phyloP scores from a whole-genome alignment of 2,329 filamentous ascomycete species.

The Ophiobolus disseminans region DNA sequence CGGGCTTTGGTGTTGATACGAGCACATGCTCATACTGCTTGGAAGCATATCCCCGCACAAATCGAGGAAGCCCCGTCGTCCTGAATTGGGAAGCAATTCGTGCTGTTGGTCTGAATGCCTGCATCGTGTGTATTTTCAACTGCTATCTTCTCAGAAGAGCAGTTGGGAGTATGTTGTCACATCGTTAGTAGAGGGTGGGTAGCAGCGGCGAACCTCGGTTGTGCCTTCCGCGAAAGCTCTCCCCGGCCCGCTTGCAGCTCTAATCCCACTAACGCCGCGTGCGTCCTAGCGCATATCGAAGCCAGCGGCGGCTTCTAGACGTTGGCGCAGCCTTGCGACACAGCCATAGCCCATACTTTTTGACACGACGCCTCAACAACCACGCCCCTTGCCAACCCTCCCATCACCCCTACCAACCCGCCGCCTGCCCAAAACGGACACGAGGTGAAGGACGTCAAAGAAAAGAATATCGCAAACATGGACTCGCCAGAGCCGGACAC shows the following conservation, averaged over 20 bases:
- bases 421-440: background rate
- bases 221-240: constrained; percentile 11
- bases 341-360: constrained; percentile 31
- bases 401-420: constrained; percentile 1
- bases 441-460: background rate
- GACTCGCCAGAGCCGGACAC: constrained; percentile 89
- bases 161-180: too few species aligned
- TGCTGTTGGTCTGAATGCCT: constrained; percentile 64
- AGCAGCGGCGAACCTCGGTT: constrained; percentile 39
- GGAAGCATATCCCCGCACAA: constrained; percentile 60
- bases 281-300: constrained; percentile 10
- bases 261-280: constrained; percentile 1
- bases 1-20: constrained; percentile 82
- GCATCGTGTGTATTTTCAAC: constrained; percentile 44
- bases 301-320: constrained; percentile 11
- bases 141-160: constrained; percentile 3
- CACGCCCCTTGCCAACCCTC: constrained; percentile 13
- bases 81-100: constrained; percentile 67
- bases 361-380: constrained; percentile 40
- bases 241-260: constrained; percentile 1
- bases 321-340: constrained; percentile 33
- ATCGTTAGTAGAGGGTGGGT: constrained; percentile 20
- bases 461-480: constrained; percentile 60
- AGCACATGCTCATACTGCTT: constrained; percentile 78
- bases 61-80: constrained; percentile 62